Evolutionary conservation across 345 rosid genomes (phyloP).

Genomic region (Eucalyptus regnans): DNA sequence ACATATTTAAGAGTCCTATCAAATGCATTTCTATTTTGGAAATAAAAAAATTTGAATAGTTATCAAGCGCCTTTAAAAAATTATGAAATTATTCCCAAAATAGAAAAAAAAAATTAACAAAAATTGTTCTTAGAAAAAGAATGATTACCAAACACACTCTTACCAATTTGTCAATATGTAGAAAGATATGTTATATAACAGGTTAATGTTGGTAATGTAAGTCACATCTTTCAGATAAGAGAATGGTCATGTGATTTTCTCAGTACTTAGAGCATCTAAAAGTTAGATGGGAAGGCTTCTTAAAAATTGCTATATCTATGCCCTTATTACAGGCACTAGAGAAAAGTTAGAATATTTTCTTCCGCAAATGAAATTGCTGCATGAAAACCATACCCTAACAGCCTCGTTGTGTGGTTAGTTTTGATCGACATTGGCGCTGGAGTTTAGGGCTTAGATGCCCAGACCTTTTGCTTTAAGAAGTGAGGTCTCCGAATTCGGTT

Average conservation of each 20-base stretch:
- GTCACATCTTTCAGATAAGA: background rate
- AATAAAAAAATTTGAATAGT: no score
- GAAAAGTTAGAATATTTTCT: background rate
- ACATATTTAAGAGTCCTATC: no score
- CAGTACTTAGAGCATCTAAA: background rate
- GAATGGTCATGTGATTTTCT: background rate
- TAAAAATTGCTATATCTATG: background rate
- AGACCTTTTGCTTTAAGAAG: background rate
- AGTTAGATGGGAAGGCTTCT: background rate
- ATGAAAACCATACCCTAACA: background rate
- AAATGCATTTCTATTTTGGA: no score
- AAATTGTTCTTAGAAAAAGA: rapidly evolving
- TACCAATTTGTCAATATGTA: no score
- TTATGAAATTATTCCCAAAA: no score
- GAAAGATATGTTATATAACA: background rate
- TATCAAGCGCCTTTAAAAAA: no score
- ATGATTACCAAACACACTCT: no score
- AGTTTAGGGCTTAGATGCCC: background rate
- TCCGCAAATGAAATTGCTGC: background rate
- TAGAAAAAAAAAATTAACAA: no score
- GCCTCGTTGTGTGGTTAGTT: background rate
- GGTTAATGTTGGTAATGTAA: background rate
- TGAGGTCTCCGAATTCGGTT: background rate
- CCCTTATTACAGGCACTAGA: background rate
- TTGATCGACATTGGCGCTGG: background rate